Conservation (phyloP, 139 green algal species). For the Microglena sp. region DNA sequence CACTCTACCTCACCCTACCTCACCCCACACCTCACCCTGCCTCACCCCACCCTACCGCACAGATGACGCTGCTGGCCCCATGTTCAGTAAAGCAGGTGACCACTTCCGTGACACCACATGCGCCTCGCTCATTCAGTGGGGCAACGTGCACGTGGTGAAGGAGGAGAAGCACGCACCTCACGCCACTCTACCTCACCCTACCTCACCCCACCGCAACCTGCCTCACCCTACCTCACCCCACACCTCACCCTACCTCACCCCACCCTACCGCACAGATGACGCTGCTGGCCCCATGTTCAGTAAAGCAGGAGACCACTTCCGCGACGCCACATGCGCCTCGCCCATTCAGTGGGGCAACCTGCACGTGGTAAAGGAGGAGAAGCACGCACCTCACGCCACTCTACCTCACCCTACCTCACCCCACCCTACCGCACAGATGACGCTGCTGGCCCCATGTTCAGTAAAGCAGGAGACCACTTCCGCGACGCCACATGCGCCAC, state of each 20-base stretch:
- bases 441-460: conserved; percentile 58
- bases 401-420: not conserved
- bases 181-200: not conserved
- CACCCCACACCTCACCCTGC: not conserved
- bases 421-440: no score
- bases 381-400: not conserved
- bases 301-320: conserved; percentile 68
- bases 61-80: no score
- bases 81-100: no score
- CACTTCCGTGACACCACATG: conserved; percentile 66
- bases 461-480: conserved; percentile 71
- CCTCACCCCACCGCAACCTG: no score
- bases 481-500: conserved; percentile 39
- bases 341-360: conserved; percentile 69
- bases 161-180: not conserved
- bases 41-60: no score
- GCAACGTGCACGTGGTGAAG: conserved; percentile 46
- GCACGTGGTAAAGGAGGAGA: conserved; percentile 16
- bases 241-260: no score
- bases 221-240: no score
- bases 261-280: conserved; percentile 21
- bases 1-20: not conserved
- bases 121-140: conserved; percentile 51
- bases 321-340: conserved; percentile 37
- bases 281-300: conserved; percentile 62